Conservation (phyloP, 2,329 filamentous ascomycete genomes). For the Simplicillium aogashimaense region DNA sequence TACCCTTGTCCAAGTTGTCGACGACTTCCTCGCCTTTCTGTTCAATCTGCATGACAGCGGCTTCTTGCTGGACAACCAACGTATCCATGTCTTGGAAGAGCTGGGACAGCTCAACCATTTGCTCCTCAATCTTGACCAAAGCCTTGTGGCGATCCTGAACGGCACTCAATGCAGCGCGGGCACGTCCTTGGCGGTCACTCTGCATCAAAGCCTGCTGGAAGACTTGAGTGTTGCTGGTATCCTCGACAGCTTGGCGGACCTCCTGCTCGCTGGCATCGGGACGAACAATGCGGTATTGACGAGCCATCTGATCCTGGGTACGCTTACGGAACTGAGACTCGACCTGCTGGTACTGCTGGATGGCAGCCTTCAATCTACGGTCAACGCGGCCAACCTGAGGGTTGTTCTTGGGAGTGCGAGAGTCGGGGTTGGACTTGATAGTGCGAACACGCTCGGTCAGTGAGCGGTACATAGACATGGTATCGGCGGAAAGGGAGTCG, state of each 20-base stretch:
- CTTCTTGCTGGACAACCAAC: constrained; percentile 79
- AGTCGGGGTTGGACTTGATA: constrained; percentile 74
- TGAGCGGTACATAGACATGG: constrained; percentile 72
- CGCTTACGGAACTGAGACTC: constrained; percentile 74
- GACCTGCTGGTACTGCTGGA: constrained; percentile 70
- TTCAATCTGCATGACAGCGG: constrained; percentile 70
- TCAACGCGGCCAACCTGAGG: constrained; percentile 76
- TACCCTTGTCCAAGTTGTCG: constrained; percentile 76
- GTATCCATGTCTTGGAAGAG: constrained; percentile 86
- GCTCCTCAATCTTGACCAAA: constrained; percentile 83
- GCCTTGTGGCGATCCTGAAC: constrained; percentile 77
- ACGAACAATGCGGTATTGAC: constrained; percentile 83
- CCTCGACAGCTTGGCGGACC: constrained; percentile 66
- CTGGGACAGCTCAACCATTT: constrained; percentile 79
- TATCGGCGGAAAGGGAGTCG: constrained; percentile 64
- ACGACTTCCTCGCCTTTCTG: constrained; percentile 78
- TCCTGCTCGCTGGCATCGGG: constrained; percentile 73
- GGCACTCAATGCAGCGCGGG: constrained; percentile 66
- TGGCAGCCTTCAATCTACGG: constrained; percentile 68
- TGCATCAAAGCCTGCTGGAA: constrained; percentile 82
- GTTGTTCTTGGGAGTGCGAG: constrained; percentile 61
- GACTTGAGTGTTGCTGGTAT: constrained; percentile 62
- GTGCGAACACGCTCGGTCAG: constrained; percentile 71
- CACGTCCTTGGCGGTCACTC: constrained; percentile 72
- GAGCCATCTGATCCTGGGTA: constrained; percentile 72